Percentiles rank a stretch among this genome's conserved stretches.
These are phyloP conservation scores for Paraphoma chrysanthemicola DNA, from an alignment of 2,329 filamentous ascomycete species.

Conservation along the genomic window DNA sequence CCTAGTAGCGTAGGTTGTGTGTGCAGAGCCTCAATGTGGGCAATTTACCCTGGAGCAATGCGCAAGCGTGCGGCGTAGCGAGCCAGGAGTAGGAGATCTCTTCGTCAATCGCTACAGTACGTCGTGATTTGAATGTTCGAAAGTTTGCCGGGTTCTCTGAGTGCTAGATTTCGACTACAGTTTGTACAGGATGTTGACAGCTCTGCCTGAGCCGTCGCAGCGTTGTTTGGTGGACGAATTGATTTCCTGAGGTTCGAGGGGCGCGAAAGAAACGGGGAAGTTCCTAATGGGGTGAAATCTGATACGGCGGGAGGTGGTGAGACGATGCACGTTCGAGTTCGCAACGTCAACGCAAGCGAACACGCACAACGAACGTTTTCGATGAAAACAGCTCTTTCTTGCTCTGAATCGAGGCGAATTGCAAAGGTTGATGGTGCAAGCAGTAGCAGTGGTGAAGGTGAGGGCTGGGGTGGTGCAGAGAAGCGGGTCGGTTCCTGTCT, in stretches of 20 bases:
- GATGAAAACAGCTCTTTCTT: slow-evolving; percentile 2
- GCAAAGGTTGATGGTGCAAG: slow-evolving; percentile 23
- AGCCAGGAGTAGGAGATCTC: slow-evolving; percentile 5
- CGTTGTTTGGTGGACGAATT: slow-evolving; percentile 12
- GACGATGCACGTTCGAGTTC: slow-evolving; percentile 43
- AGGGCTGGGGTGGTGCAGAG: slow-evolving; percentile 16
- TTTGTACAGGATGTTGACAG: slow-evolving; percentile 5
- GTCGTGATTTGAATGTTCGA: not conserved
- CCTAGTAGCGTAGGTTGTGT: slow-evolving; percentile 22
- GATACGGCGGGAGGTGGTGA: slow-evolving; percentile 41
- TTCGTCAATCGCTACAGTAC: not conserved
- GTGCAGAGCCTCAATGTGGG: slow-evolving; percentile 25
- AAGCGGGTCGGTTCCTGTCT: slow-evolving; percentile 13
- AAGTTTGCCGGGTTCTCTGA: not conserved
- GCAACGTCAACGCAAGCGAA: slow-evolving; percentile 17
- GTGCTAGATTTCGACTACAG: not conserved
- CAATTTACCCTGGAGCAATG: slow-evolving; percentile 25
- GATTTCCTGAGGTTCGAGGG: slow-evolving; percentile 6
- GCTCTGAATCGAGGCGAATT: slow-evolving; percentile 13
- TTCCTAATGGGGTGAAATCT: slow-evolving; percentile 22
- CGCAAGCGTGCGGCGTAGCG: slow-evolving; percentile 30
- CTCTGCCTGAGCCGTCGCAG: slow-evolving; percentile 19
- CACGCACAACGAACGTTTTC: slow-evolving; percentile 1
- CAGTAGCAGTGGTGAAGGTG: slow-evolving; percentile 6
- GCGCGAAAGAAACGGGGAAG: slow-evolving; percentile 4